These are phyloP conservation scores for Thymus quinquecostatus DNA, from an alignment of 257 asterid genomes.

Conservation along the genomic window DNA sequence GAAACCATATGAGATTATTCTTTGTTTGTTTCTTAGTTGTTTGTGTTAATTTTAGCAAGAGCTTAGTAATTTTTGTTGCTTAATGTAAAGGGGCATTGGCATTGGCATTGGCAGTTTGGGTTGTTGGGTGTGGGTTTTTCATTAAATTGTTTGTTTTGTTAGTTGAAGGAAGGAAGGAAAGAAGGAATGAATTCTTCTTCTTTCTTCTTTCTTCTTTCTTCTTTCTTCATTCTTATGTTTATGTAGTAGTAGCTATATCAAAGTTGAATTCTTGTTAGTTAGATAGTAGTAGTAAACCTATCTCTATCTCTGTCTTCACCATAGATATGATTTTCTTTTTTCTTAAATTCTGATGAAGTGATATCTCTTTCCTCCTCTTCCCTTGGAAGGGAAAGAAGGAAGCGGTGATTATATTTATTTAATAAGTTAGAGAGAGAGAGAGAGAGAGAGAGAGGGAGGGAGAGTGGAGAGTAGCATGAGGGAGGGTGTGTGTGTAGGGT, in stretches of 20 bases:
- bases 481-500: constrained; percentile 26
- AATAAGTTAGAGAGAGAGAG: not conserved
- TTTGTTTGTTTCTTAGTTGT: not conserved
- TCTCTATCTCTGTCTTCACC: too few relatives aligned
- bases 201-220: too few relatives aligned
- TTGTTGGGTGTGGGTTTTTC: constrained; percentile 28
- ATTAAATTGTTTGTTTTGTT: constrained; percentile 33
- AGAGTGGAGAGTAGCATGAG: constrained; percentile 33
- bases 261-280: too few relatives aligned
- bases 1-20: constrained; percentile 35
- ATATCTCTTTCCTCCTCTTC: too few relatives aligned
- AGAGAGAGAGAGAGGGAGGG: not conserved
- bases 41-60: not conserved
- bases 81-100: constrained; percentile 38
- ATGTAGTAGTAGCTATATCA: too few relatives aligned
- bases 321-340: too few relatives aligned
- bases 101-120: constrained; percentile 45
- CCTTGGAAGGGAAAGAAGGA: too few relatives aligned
- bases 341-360: too few relatives aligned
- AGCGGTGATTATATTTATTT: too few relatives aligned
- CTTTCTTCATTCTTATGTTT: too few relatives aligned
- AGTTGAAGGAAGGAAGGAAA: constrained; percentile 29
- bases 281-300: too few relatives aligned
- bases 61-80: constrained; percentile 30
- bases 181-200: too few relatives aligned